Conservation (phyloP, 768 basidiomycete genomes). For the Amanita subjunquillea region DNA sequence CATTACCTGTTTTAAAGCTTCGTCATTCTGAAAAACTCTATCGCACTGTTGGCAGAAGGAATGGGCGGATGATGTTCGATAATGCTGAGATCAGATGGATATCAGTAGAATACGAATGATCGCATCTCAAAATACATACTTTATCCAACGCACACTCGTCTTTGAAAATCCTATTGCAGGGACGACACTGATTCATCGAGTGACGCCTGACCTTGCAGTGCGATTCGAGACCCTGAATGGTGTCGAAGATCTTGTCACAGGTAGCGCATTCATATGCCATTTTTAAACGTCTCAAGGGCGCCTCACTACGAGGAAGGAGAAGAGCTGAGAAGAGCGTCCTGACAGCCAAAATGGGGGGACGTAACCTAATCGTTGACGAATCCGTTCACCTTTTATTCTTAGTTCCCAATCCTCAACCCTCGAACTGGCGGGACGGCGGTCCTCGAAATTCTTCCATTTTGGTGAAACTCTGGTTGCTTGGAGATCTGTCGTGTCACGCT, state of each 20-base stretch:
- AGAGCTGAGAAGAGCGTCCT: neutral
- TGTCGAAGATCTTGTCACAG: conserved; percentile 1
- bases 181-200: neutral
- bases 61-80: neutral
- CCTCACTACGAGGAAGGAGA: neutral
- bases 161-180: neutral
- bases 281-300: neutral
- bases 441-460: neutral
- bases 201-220: conserved; percentile 1
- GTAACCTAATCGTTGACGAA: neutral
- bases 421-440: neutral
- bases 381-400: neutral
- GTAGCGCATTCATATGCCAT: conserved; percentile 1
- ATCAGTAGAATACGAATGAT: neutral
- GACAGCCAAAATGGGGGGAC: neutral
- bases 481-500: neutral
- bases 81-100: neutral
- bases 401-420: neutral
- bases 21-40: neutral
- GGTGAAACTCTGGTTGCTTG: neutral
- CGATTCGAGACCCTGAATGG: neutral
- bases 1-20: neutral
- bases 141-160: neutral
- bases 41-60: neutral
- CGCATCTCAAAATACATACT: neutral